Percentiles rank a stretch among this genome's conserved stretches.
These are phyloP conservation scores for Thalassiosira gravida DNA, from an alignment of 352 stramenopile species.

Conservation along the genomic window DNA sequence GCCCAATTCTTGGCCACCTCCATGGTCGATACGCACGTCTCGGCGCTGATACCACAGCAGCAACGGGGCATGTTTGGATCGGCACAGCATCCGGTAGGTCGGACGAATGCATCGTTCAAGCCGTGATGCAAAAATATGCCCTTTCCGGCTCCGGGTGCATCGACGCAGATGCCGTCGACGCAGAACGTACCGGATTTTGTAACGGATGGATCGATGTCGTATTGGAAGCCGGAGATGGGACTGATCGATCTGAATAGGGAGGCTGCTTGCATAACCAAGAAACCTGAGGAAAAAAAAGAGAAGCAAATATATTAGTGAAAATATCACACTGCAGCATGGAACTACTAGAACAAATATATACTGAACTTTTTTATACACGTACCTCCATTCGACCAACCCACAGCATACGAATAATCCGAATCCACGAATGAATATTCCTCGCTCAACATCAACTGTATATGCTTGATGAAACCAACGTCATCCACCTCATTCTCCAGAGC, in stretches of 20 bases:
- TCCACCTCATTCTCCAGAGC: constrained; percentile 60
- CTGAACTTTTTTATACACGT: background rate
- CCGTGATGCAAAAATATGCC: constrained; percentile 64
- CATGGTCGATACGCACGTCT: constrained; percentile 31
- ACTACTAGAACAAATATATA: no score
- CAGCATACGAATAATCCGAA: constrained; percentile 44
- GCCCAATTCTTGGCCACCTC: constrained; percentile 38
- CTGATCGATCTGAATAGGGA: constrained; percentile 59
- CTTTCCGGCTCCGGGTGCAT: constrained; percentile 24
- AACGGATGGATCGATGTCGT: constrained; percentile 18
- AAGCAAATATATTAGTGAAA: no score
- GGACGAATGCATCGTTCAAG: constrained; percentile 53
- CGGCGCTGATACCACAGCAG: constrained; percentile 59
- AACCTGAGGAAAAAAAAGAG: constrained; percentile 26
- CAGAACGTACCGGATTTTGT: constrained; percentile 13
- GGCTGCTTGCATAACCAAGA: constrained; percentile 59
- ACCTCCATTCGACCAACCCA: constrained; percentile 68
- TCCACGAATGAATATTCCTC: constrained; percentile 42
- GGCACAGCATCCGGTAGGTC: constrained; percentile 56
- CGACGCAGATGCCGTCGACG: background rate
- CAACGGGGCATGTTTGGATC: constrained; percentile 54
- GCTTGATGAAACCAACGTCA: constrained; percentile 58
- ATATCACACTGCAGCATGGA: no score
- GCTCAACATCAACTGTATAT: constrained; percentile 39
- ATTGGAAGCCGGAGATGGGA: constrained; percentile 61